Base-by-base conservation (phyloP, 2,329 filamentous ascomycete species). In the Pyrenochaeta sp. region DNA sequence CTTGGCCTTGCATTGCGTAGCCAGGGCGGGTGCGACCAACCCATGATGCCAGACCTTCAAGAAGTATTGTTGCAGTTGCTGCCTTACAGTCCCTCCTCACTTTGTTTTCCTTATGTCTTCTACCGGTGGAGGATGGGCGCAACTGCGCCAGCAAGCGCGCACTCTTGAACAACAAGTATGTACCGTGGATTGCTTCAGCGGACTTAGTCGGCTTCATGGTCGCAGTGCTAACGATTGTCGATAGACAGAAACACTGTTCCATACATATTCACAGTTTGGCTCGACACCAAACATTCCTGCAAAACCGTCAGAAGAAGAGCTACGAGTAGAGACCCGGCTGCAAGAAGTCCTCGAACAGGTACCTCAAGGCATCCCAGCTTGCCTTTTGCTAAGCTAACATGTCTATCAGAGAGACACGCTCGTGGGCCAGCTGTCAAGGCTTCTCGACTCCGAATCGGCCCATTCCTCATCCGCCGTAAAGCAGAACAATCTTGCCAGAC, bases 391-490 rank as follows among this genome's bases (percentile, higher is more conserved):
- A 10, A 1, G 37, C 51, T 64, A 50, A 62, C 52, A 52, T 47
- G 25, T 27, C 34, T 15, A 32, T 25, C 40, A 97, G 92, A 90
- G 95, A 74, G 92, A 97, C 75, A 82, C 85, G 44, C 86, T 95
- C 52, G 89, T 98, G 74, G 81, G 84, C 58, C 92, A 97, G 79
- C 90, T 99, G 55, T 83, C 89, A 66, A 91, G 94, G 57, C 89
- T 97, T 52, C 91, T 98, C 68, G 94, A 98, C 81, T 96, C 93
- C 55, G 94, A 98, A 84, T 88, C 93, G 24, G 85, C 89, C 54
- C 87, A 96, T 58, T 92, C 91, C 50, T 90, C 93, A 44, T 98
- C 94, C 37, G 93, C 93, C 54, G 86, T 97, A n/a, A 98, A 98
- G 80, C 93, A 97, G 73, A 97, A 94, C 82, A 97, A 98, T 77